A percentile compares a stretch with the other conserved stretches of the same genome.
Conservation (phyloP, 2,329 filamentous ascomycete species). For the Fusarium sp. region DNA sequence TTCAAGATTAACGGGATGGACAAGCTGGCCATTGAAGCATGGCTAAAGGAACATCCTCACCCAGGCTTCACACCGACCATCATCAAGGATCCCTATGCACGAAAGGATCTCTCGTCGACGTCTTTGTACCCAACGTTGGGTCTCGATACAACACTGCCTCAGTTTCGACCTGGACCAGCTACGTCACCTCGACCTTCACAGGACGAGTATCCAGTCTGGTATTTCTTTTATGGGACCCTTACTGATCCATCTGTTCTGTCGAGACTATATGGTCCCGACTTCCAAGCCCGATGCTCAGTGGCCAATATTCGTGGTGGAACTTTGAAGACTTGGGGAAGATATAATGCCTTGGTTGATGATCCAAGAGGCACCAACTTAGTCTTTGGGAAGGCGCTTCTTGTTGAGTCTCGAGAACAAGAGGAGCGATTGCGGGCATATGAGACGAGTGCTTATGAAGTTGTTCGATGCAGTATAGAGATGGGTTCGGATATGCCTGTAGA, state of each 20-base stretch:
- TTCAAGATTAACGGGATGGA: background rate
- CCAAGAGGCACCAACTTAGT: background rate
- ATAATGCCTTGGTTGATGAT: constrained; percentile 5
- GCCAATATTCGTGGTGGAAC: background rate
- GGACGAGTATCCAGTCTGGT: constrained; percentile 3
- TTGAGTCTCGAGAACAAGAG: background rate
- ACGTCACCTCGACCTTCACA: background rate
- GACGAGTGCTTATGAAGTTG: background rate
- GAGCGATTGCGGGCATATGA: background rate
- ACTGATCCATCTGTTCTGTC: background rate
- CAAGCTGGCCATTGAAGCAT: background rate
- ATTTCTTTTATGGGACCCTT: constrained; percentile 10
- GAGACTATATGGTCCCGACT: background rate
- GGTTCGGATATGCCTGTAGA: fast-evolving
- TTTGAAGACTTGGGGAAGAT: background rate
- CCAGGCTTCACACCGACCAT: background rate
- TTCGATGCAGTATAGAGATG: background rate
- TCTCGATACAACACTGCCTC: constrained; percentile 7
- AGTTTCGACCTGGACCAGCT: background rate
- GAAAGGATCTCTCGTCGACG: background rate
- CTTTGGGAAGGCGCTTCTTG: background rate
- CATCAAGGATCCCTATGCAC: background rate
- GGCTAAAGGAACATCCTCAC: fast-evolving
- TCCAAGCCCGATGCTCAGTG: background rate
- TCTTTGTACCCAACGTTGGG: constrained; percentile 5